Evolutionary conservation across 768 basidiomycete species (phyloP).

Genomic region (Strobilomyces dryophilus): DNA sequence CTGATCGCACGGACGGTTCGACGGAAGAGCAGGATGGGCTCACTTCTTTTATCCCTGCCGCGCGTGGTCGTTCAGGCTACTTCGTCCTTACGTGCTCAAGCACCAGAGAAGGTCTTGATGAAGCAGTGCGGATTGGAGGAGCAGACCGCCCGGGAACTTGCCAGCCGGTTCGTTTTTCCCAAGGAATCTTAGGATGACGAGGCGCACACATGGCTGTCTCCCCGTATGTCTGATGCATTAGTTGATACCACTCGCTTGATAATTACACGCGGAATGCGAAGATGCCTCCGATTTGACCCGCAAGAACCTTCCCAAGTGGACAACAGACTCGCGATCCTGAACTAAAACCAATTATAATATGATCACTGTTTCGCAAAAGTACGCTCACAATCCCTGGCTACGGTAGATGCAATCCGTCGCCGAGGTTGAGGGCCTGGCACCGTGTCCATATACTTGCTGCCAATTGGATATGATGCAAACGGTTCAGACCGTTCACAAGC

Average conservation of each 20-base stretch:
- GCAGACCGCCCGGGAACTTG: conserved; percentile 18
- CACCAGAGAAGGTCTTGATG: conserved; percentile 12
- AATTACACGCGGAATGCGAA: neutral
- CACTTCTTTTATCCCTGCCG: conserved; percentile 9
- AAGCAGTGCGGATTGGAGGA: conserved; percentile 20
- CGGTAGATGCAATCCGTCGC: neutral
- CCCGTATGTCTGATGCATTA: neutral
- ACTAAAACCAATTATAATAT: neutral
- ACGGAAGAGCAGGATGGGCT: conserved; percentile 4
- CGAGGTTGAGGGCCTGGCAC: neutral
- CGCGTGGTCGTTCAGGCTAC: conserved; percentile 3
- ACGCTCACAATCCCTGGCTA: neutral
- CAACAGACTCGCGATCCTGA: too few species aligned
- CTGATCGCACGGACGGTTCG: conserved; percentile 11
- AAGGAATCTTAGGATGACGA: neutral
- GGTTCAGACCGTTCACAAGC: neutral
- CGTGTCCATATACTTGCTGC: neutral
- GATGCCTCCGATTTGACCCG: neutral
- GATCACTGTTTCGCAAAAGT: neutral
- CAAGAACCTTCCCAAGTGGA: neutral
- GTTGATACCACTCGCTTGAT: neutral
- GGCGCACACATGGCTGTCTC: neutral
- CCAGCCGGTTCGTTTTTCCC: conserved; percentile 5
- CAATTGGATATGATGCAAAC: neutral
- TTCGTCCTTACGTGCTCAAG: conserved; percentile 9